These are phyloP conservation scores for Alternaria infectoria DNA, from an alignment of 2,329 filamentous ascomycete species.

Conservation along the genomic window DNA sequence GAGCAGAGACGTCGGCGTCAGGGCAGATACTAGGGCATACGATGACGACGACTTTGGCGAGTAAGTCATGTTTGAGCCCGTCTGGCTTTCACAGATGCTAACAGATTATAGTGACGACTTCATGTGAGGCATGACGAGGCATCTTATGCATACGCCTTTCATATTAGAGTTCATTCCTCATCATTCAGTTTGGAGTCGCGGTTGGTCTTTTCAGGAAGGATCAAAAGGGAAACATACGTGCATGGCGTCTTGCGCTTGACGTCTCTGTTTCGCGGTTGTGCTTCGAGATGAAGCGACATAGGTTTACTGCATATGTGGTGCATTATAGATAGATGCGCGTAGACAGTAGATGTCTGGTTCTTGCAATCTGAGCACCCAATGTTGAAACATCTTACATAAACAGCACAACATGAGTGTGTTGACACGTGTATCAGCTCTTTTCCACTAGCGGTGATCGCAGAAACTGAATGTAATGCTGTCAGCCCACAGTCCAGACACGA, in stretches of 20 bases:
- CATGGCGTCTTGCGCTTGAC: background rate
- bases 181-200: background rate
- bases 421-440: background rate
- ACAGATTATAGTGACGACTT: constrained; percentile 45
- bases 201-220: background rate
- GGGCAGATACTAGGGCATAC: constrained; percentile 77
- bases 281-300: background rate
- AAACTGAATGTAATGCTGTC: too few species aligned
- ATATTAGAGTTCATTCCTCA: background rate
- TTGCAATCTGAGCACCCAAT: background rate
- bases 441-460: background rate
- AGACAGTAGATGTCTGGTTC: background rate
- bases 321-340: background rate
- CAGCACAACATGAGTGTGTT: background rate
- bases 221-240: background rate
- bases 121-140: constrained; percentile 41
- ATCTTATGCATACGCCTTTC: background rate
- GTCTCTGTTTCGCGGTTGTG: background rate
- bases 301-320: background rate
- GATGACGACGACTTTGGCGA: constrained; percentile 87
- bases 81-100: constrained; percentile 15
- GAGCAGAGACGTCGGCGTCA: constrained; percentile 60
- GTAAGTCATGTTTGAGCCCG: constrained; percentile 62
- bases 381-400: background rate
- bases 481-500: background rate